Evolutionary conservation across 768 basidiomycete species (phyloP).

Genomic region (Panus rudis): DNA sequence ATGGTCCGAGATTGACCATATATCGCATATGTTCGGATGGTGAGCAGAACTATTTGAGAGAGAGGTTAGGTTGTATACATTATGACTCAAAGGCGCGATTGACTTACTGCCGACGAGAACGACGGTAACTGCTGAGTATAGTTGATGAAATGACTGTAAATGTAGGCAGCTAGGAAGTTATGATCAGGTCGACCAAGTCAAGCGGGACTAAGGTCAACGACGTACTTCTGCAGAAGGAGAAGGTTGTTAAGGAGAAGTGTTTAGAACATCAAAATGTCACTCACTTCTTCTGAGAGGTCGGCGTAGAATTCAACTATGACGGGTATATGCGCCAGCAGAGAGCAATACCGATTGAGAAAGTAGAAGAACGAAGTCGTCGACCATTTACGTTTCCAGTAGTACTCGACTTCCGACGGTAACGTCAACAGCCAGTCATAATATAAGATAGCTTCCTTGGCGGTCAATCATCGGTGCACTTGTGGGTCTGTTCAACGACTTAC

Average conservation of each 20-base stretch:
- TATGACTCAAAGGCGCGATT: not conserved
- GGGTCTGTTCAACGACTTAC: too few relatives aligned
- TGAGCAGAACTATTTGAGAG: not conserved
- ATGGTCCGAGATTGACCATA: not conserved
- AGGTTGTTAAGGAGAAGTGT: too few relatives aligned
- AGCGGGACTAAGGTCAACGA: not conserved
- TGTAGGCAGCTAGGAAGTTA: not conserved
- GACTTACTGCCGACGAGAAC: not conserved
- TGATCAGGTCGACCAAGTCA: not conserved
- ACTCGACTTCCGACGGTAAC: slow-evolving; percentile 11
- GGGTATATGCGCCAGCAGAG: not conserved
- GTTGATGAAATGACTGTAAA: not conserved
- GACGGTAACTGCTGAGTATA: not conserved
- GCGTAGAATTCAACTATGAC: not conserved
- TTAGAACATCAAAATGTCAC: not conserved
- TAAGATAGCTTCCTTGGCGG: slow-evolving; percentile 7
- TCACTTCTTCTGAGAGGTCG: not conserved
- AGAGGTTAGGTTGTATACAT: not conserved
- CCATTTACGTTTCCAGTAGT: slow-evolving; percentile 13
- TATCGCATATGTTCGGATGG: not conserved
- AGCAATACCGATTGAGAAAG: not conserved
- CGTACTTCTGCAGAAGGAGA: not conserved
- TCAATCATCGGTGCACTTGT: too few relatives aligned
- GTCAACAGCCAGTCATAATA: slow-evolving; percentile 9
- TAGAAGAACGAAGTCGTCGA: not conserved